Evolutionary conservation across 805 yeast species (phyloP), one percentile per base, ranked within the genome.

Genomic region (Naumovozyma dairenensis): DNA sequence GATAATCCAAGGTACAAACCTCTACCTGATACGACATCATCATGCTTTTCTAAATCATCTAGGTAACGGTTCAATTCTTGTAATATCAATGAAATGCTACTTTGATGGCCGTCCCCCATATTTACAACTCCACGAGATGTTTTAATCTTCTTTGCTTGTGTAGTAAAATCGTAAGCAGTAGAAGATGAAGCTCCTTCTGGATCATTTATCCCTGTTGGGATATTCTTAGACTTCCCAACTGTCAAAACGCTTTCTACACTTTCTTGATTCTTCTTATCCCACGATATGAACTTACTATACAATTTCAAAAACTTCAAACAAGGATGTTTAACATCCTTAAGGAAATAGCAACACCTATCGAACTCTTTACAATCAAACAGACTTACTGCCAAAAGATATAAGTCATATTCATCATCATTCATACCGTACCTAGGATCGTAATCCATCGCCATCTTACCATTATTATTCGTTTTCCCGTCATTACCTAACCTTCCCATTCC

Each of bases 311-410:
- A 92, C 21, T 46, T 48, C n/a, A 55, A 38, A 15, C 67, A 65
- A 0, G 76, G 63, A 32, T 75, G 65, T 15, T 46, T 52, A 32
- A 78, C 72, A 12, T 66, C 65, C 35, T 65, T 65, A 37, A 92
- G 60, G 10, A 66, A 67, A 44, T 66, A 63, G 4, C 80, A 74
- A 36, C 87, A 81, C 18, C 97, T 60, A 37, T 79, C 89, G 51
- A 78, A 89, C 57, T 92, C 97, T 46, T 80, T 77, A 49, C 84
- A 75, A 48, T 75, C 80, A 63, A 89, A 84, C 50, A 81, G 77
- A 0, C 81, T 55, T 34, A 74, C 72, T 1, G 89, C 96, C 18
- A 84, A 61, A 12, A 72, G 43, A 18, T 80, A 59, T 38, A 60
- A 59, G 37, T 71, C 67, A 31, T 55, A 48, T 36, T 74, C 76